Evolutionary conservation across 2,329 filamentous ascomycete species (phyloP), one percentile per base, ranked within the genome.

Genomic region (Botrytis sinoallii): DNA sequence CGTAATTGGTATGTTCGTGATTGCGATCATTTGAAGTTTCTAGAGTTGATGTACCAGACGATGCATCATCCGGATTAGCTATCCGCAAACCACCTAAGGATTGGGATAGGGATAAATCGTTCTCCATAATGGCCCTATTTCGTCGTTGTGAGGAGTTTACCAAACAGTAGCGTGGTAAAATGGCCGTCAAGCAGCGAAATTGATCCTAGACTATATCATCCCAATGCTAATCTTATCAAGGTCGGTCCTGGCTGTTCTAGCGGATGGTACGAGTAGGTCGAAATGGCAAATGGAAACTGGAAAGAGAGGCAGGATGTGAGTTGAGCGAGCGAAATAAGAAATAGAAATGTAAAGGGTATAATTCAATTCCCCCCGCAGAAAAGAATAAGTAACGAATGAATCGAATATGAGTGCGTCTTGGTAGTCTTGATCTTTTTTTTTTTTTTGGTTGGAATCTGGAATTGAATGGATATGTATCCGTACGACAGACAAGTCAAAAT

Each of bases 11-110:
- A 22, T 57, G 66, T 68, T 68, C 76, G 72, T 75, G 48, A 68
- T 74, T 75, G 16, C 78, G 75, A 69, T 81, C 73, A 75, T 77
- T 70, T 75, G 76, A 61, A 75, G 80, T 74, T 75, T 78, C 77
- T 75, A 76, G 75, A 66, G 79, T 75, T n/a, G 76, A 74, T 38
- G 76, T 77, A 66, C 77, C 75, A 6, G 73, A 76, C 32, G 79
- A 80, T 65, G 77, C 76, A 77, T 78, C 76, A 84, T 96, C 95
- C 72, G 95, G 95, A 83, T 98, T 99, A 80, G 96, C 95, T 83
- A 99, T 98, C 83, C 95, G 93, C 83, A 99, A 87, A 80, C 95
- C 95, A 81, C 96, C 96, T 81, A 98, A 88, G 81, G 94, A 93
- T 85, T 95, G 93, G 81, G 94, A 96, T 78, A 98, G 90, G 84